Conservation (phyloP, 352 stramenopile species). For the Thraustochytrium sp. region DNA sequence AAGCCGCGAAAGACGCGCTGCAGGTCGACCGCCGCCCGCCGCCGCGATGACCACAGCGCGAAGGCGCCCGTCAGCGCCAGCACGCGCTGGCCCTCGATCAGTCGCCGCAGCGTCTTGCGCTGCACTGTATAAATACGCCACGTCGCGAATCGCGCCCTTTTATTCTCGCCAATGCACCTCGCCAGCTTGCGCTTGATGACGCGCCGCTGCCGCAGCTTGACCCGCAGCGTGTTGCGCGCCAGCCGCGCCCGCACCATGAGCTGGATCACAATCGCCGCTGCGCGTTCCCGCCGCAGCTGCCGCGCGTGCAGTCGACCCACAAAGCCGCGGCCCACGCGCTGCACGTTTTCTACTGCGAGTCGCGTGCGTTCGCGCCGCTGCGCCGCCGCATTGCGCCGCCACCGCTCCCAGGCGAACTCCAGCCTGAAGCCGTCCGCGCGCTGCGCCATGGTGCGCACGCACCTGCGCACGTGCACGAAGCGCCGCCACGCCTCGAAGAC, state of each 20-base stretch:
- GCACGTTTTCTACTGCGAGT: not conserved
- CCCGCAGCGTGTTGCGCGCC: not conserved
- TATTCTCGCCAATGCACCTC: not conserved
- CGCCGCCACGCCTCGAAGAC: not conserved
- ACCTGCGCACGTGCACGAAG: not conserved
- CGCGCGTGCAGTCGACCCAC: not conserved
- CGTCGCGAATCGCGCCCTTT: not conserved
- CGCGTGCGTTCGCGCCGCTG: not conserved
- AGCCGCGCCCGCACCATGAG: not conserved
- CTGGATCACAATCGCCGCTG: constrained; percentile 8
- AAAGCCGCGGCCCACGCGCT: not conserved
- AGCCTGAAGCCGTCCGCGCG: not conserved
- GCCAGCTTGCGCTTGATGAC: constrained; percentile 1
- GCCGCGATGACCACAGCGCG: not conserved
- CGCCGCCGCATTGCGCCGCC: not conserved
- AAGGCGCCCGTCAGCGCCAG: not conserved
- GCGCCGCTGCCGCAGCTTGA: constrained; percentile 3
- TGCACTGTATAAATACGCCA: not conserved
- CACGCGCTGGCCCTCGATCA: not conserved
- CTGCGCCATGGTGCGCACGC: not conserved
- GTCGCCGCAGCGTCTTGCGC: not conserved
- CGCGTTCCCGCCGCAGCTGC: not conserved
- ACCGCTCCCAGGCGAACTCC: not conserved
- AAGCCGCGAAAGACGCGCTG: not conserved
- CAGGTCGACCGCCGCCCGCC: not conserved